phyloP scores from a whole-genome alignment of 805 yeast species.

The Torulaspora delbrueckii region DNA sequence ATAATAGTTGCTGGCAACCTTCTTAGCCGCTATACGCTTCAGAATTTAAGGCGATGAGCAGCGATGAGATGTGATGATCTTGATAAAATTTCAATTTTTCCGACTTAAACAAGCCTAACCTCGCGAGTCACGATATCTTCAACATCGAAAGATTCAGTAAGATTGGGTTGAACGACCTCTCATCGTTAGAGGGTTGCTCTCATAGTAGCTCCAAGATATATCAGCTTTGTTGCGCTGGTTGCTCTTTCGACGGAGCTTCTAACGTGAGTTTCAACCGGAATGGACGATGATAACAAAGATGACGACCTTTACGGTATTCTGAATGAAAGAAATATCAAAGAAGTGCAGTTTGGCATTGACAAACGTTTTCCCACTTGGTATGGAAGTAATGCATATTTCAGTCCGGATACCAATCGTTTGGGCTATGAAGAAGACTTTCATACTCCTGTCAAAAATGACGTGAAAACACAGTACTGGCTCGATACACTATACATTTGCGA shows the following conservation, averaged over 20 bases:
- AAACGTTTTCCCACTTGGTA: constrained; percentile 78
- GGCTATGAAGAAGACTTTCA: constrained; percentile 36
- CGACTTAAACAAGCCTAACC: background rate
- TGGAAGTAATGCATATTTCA: constrained; percentile 76
- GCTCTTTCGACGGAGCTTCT: background rate
- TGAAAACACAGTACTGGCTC: constrained; percentile 42
- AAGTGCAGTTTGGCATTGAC: constrained; percentile 60
- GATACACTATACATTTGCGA: constrained; percentile 69
- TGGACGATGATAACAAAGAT: constrained; percentile 34
- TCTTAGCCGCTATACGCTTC: background rate
- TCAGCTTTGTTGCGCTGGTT: background rate
- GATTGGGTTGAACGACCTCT: background rate
- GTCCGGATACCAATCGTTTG: constrained; percentile 41
- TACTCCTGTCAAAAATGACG: background rate
- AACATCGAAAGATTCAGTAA: background rate
- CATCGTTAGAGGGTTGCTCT: background rate
- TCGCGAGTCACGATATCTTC: constrained; percentile 16
- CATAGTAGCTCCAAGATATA: background rate
- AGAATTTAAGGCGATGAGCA: constrained; percentile 2
- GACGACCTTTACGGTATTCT: constrained; percentile 53
- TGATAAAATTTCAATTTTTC: constrained; percentile 2
- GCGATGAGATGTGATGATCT: constrained; percentile 21
- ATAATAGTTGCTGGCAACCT: background rate
- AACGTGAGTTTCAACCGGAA: background rate
- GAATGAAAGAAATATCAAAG: constrained; percentile 55